Percentiles rank a stretch among this genome's conserved stretches.
Conservation (phyloP, 306 rosid genomes). For the Inga laurina region DNA sequence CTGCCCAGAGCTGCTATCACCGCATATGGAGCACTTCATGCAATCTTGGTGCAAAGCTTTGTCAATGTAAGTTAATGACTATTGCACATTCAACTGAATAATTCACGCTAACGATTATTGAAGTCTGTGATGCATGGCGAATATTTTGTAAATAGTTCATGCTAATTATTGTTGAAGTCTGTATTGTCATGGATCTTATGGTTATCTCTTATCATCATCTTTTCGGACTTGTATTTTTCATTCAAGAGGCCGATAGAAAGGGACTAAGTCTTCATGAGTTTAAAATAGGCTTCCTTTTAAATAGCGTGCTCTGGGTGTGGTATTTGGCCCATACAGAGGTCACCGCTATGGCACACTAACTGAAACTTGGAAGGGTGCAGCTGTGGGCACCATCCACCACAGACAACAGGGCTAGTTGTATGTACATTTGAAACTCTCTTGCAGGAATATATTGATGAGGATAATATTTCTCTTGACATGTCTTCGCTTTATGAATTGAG, state of each 20-base stretch:
- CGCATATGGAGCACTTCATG: constrained; percentile 99
- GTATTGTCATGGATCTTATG: neutral
- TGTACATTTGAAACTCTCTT: neutral
- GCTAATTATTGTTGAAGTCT: neutral
- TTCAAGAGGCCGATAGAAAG: neutral
- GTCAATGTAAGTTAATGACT: constrained; percentile 60
- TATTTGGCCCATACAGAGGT: neutral
- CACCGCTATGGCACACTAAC: neutral
- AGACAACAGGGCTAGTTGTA: neutral
- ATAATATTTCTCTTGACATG: constrained; percentile 10
- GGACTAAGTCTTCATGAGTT: neutral
- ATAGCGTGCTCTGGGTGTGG: neutral
- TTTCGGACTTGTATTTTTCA: neutral
- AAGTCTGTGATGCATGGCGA: neutral
- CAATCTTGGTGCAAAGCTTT: constrained; percentile 95
- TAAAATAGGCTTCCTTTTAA: neutral
- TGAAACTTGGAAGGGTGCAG: neutral
- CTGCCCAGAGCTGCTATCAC: constrained; percentile 93
- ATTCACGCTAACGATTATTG: neutral
- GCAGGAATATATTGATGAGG: neutral
- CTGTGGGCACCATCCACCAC: neutral
- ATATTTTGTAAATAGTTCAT: neutral
- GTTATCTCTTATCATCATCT: neutral
- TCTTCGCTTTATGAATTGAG: constrained; percentile 19
- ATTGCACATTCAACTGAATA: neutral